Percentiles rank a stretch among this genome's conserved stretches.
These are phyloP conservation scores for Conringia planisiliqua DNA, from an alignment of 345 rosid species.

Conservation along the genomic window DNA sequence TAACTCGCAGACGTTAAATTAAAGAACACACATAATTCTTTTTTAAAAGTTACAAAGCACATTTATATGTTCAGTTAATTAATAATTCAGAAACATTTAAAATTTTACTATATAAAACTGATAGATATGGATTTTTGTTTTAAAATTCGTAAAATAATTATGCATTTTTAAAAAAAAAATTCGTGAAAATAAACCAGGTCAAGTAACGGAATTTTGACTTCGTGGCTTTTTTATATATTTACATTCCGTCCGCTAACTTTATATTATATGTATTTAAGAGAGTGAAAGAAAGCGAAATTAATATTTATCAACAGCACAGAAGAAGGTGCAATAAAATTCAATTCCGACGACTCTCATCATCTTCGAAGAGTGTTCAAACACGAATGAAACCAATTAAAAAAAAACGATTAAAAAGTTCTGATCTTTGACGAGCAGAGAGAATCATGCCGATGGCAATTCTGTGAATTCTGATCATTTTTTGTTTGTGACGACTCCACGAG, in stretches of 20 bases:
- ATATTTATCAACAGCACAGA: neutral
- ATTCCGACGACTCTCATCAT: slow-evolving; percentile 23
- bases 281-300: neutral
- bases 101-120: neutral
- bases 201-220: neutral
- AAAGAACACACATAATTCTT: neutral
- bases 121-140: neutral
- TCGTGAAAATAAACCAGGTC: neutral
- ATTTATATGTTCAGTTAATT: neutral
- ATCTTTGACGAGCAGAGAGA: slow-evolving; percentile 15
- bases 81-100: neutral
- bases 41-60: neutral
- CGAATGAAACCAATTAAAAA: slow-evolving; percentile 1
- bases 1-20: neutral
- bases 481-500: neutral
- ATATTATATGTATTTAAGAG: neutral
- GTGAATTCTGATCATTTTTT: slow-evolving; percentile 5
- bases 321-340: neutral
- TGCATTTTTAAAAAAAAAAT: neutral
- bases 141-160: neutral
- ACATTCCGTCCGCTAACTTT: neutral
- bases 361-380: slow-evolving; percentile 28
- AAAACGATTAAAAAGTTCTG: neutral
- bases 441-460: neutral
- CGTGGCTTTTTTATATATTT: neutral